Conservation (phyloP, 2,329 filamentous ascomycete species). For the Diaporthe aspalathi region DNA sequence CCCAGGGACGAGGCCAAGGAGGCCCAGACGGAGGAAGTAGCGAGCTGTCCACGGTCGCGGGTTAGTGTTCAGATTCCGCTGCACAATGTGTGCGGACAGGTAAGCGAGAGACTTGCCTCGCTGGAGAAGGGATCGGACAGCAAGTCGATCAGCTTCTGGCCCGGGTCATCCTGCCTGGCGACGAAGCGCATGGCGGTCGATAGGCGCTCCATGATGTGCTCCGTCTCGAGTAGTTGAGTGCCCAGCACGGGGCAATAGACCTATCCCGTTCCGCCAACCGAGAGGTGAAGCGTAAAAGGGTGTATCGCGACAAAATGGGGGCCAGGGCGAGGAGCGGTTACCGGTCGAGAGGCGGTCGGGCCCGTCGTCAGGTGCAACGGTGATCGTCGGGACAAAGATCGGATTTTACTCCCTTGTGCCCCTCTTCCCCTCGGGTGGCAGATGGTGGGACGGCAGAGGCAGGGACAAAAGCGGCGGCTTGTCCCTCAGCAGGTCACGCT, state of each 20-base stretch:
- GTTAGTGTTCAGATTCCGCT: constrained; percentile 33
- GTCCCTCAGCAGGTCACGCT: constrained; percentile 10
- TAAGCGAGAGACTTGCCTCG: constrained; percentile 51
- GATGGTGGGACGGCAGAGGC: not conserved
- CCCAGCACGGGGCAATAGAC: constrained; percentile 29
- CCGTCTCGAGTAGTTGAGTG: constrained; percentile 28
- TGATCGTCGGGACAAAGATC: constrained; percentile 2
- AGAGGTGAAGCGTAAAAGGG: not conserved
- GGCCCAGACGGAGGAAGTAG: constrained; percentile 75
- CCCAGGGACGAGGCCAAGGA: constrained; percentile 84
- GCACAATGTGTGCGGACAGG: constrained; percentile 27
- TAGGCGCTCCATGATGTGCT: constrained; percentile 33
- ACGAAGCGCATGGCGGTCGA: constrained; percentile 34
- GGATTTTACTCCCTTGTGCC: constrained; percentile 19
- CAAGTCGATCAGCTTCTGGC: constrained; percentile 58
- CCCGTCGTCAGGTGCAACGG: not conserved
- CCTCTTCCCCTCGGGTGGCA: constrained; percentile 12
- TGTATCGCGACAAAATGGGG: not conserved
- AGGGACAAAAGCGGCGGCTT: constrained; percentile 7
- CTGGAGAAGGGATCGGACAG: constrained; percentile 63
- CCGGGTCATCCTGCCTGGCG: constrained; percentile 46
- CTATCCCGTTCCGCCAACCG: constrained; percentile 15
- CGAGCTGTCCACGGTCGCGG: constrained; percentile 50
- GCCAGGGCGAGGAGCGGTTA: not conserved
- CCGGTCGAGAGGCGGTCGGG: constrained; percentile 4